Evolutionary conservation across 2,329 filamentous ascomycete genomes (phyloP).

Genomic region (Alternaria sp.): DNA sequence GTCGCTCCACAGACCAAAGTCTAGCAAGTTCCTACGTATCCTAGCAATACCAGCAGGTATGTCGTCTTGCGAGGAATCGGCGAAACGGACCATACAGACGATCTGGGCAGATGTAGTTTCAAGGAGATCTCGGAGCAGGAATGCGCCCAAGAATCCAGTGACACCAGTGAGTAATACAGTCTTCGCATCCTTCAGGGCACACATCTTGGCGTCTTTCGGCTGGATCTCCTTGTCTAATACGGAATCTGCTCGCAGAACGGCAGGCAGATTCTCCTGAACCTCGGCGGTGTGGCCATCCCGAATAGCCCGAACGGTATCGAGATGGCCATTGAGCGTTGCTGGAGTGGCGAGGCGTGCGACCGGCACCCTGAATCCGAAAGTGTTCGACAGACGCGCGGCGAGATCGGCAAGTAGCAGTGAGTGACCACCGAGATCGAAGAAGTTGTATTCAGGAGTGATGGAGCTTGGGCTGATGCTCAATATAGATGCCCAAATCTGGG

Average conservation of each 20-base stretch:
- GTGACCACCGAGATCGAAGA: slow-evolving; percentile 82
- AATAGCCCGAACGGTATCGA: slow-evolving; percentile 72
- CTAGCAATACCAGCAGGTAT: slow-evolving; percentile 72
- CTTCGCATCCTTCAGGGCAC: slow-evolving; percentile 67
- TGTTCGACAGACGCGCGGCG: slow-evolving; percentile 70
- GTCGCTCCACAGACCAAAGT: slow-evolving; percentile 78
- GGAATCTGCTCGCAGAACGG: slow-evolving; percentile 70
- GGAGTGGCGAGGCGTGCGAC: slow-evolving; percentile 73
- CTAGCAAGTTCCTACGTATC: slow-evolving; percentile 77
- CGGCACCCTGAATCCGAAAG: slow-evolving; percentile 75
- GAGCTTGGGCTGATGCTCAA: slow-evolving; percentile 68
- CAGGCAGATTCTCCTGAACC: slow-evolving; percentile 76
- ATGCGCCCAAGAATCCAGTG: slow-evolving; percentile 78
- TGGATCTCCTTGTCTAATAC: slow-evolving; percentile 73
- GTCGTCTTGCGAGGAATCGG: slow-evolving; percentile 69
- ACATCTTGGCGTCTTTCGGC: slow-evolving; percentile 60
- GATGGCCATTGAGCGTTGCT: slow-evolving; percentile 74
- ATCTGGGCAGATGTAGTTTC: slow-evolving; percentile 72
- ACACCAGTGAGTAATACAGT: slow-evolving; percentile 76
- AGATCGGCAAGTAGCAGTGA: slow-evolving; percentile 79
- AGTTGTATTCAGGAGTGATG: slow-evolving; percentile 74
- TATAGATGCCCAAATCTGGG: slow-evolving; percentile 73
- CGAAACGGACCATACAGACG: slow-evolving; percentile 75
- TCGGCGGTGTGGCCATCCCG: slow-evolving; percentile 75
- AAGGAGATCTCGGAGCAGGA: slow-evolving; percentile 72